A percentile compares a stretch with the other conserved stretches of the same genome.
Evolutionary conservation across 768 basidiomycete species (phyloP).

Genomic region (Scleroderma citrinum): DNA sequence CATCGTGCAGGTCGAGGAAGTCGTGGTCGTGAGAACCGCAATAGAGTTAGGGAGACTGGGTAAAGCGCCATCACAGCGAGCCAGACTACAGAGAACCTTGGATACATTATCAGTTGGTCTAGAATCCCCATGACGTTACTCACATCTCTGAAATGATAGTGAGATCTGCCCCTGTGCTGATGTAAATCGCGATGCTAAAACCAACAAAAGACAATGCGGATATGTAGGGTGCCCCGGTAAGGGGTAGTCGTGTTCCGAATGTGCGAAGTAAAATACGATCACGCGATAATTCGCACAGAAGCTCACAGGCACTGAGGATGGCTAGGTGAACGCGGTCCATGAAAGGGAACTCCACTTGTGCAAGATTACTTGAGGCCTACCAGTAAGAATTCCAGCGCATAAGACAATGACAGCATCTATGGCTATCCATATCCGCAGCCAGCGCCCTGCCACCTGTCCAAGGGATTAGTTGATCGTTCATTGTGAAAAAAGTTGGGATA

Average conservation of each 20-base stretch:
- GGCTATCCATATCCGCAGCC: conserved; percentile 58
- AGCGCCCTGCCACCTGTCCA: conserved; percentile 48
- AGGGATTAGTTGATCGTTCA: not conserved
- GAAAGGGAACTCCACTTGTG: not conserved
- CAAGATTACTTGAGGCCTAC: conserved; percentile 24
- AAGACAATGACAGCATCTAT: conserved; percentile 68
- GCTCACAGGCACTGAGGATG: conserved; percentile 52
- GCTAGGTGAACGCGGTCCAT: conserved; percentile 28
- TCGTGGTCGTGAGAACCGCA: conserved; percentile 62
- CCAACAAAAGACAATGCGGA: conserved; percentile 44
- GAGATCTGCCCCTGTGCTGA: conserved; percentile 48
- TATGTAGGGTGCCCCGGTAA: conserved; percentile 47
- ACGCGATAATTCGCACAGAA: conserved; percentile 51
- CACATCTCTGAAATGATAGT: conserved; percentile 55
- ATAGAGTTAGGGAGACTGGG: conserved; percentile 50
- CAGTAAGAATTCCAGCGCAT: conserved; percentile 66
- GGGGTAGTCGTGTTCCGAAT: conserved; percentile 44
- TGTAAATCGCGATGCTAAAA: conserved; percentile 52
- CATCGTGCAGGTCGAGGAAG: conserved; percentile 40
- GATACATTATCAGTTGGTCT: conserved; percentile 2
- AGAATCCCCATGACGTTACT: conserved; percentile 5
- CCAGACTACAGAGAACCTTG: conserved; percentile 64
- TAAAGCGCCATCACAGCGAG: conserved; percentile 60
- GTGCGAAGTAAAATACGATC: conserved; percentile 54
- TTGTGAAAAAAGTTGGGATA: not conserved